Evolutionary conservation across 257 asterid species (phyloP).

Genomic region (Cordia subcordata): DNA sequence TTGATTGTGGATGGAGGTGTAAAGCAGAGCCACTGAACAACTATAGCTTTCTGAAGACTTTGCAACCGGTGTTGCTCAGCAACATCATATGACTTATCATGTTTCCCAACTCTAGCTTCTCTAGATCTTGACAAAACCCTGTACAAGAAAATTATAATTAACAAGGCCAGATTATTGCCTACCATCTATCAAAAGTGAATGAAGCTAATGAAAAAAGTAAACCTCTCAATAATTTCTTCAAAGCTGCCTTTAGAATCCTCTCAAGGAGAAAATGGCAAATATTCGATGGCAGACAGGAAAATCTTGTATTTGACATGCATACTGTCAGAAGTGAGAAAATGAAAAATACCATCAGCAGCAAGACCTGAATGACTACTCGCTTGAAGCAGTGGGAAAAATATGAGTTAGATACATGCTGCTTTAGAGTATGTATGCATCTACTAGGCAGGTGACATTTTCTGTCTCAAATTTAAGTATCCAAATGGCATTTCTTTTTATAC

Average conservation of each 20-base stretch:
- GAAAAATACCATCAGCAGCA: not conserved
- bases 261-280: conserved; percentile 71
- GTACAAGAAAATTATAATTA: conserved; percentile 15
- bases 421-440: not conserved
- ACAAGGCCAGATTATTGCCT: not conserved
- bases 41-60: conserved; percentile 92
- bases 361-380: conserved; percentile 4
- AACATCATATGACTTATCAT: conserved; percentile 53
- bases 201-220: conserved; percentile 19
- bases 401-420: not conserved
- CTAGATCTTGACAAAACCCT: conserved; percentile 88
- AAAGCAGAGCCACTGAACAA: conserved; percentile 98
- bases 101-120: conserved; percentile 49
- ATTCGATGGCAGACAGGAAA: conserved; percentile 81
- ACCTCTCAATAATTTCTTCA: conserved; percentile 96
- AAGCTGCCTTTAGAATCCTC: conserved; percentile 78
- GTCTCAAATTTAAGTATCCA: too few species aligned
- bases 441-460: too few species aligned
- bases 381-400: not conserved
- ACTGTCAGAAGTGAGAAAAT: conserved; percentile 42
- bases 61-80: conserved; percentile 88
- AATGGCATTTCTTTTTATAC: too few species aligned
- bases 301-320: conserved; percentile 84
- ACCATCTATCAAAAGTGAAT: not conserved
- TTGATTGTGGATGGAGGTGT: conserved; percentile 95